phyloP scores from a whole-genome alignment of 305 asterid genomes.

The Solanum hybrid region DNA sequence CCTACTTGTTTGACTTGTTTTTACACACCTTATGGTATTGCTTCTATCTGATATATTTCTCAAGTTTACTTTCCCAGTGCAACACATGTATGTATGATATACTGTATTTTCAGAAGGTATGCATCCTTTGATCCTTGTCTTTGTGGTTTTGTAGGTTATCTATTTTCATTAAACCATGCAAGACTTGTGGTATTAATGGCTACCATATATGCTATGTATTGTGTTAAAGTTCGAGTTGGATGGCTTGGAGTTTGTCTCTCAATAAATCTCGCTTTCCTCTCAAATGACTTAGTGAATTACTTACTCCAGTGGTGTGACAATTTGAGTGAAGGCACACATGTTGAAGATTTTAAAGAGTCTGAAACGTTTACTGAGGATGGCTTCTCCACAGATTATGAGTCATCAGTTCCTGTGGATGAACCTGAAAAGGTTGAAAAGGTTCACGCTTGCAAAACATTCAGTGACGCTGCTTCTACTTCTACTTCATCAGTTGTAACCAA shows the following conservation, averaged over 20 bases:
- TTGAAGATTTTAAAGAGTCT: slow-evolving; percentile 56
- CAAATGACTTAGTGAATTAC: slow-evolving; percentile 69
- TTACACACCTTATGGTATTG: not conserved
- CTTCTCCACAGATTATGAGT: slow-evolving; percentile 56
- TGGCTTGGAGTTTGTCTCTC: slow-evolving; percentile 86
- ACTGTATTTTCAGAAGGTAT: not conserved
- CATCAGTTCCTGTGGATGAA: slow-evolving; percentile 53
- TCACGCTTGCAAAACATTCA: slow-evolving; percentile 55
- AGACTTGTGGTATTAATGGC: slow-evolving; percentile 87
- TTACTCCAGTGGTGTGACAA: slow-evolving; percentile 85
- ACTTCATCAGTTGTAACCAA: slow-evolving; percentile 42
- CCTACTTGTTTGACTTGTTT: not conserved
- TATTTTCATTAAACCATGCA: slow-evolving; percentile 90
- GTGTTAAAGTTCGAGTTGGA: slow-evolving; percentile 76
- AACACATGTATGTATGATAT: not conserved
- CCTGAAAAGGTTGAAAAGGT: slow-evolving; percentile 35
- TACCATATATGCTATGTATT: slow-evolving; percentile 69
- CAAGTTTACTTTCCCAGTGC: not conserved
- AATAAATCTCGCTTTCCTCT: slow-evolving; percentile 81
- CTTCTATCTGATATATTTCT: not conserved
- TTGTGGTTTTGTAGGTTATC: slow-evolving; percentile 53
- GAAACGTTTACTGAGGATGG: slow-evolving; percentile 58
- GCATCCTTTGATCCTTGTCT: not conserved
- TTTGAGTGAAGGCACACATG: slow-evolving; percentile 57
- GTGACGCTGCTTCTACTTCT: slow-evolving; percentile 38